phyloP scores from a whole-genome alignment of 1,284 basidiomycete genomes.

The Flammula alnicola region DNA sequence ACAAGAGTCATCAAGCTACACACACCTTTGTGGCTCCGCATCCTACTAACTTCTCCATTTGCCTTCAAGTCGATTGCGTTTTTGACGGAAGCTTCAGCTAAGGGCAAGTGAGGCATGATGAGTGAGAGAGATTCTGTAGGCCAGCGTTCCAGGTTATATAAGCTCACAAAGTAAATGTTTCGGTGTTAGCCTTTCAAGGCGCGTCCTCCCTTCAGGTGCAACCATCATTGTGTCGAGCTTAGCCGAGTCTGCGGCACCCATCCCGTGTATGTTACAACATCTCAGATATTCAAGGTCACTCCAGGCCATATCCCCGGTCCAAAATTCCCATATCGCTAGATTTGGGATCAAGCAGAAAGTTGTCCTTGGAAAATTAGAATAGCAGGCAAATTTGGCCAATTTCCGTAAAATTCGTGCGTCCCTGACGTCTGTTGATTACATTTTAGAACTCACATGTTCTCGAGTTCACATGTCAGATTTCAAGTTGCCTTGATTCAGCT shows the following conservation, averaged over 20 bases:
- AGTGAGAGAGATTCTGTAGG: constrained; percentile 26
- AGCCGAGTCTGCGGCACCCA: too few relatives aligned
- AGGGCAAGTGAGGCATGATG: constrained; percentile 29
- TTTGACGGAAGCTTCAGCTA: constrained; percentile 26
- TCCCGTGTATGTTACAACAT: constrained; percentile 18
- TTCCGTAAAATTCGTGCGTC: constrained; percentile 21
- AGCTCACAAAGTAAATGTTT: constrained; percentile 22
- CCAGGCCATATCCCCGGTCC: constrained; percentile 24
- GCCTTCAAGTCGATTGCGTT: constrained; percentile 42
- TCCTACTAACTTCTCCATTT: constrained; percentile 45
- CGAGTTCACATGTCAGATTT: constrained; percentile 19
- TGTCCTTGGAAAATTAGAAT: constrained; percentile 4
- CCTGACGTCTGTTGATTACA: constrained; percentile 13
- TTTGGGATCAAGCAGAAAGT: constrained; percentile 11
- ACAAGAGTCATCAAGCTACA: neutral
- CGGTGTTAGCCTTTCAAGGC: constrained; percentile 20
- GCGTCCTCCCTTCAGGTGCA: constrained; percentile 20
- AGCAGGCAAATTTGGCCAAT: constrained; percentile 16
- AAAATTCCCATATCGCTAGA: constrained; percentile 18
- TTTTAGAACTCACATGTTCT: constrained; percentile 8
- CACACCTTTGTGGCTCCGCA: constrained; percentile 47
- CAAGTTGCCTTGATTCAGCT: neutral
- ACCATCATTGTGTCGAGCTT: constrained; percentile 25
- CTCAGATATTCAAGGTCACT: constrained; percentile 23
- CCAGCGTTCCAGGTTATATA: constrained; percentile 34